phyloP scores from a whole-genome alignment of 2,329 filamentous ascomycete species.

The Dothistroma septosporum region DNA sequence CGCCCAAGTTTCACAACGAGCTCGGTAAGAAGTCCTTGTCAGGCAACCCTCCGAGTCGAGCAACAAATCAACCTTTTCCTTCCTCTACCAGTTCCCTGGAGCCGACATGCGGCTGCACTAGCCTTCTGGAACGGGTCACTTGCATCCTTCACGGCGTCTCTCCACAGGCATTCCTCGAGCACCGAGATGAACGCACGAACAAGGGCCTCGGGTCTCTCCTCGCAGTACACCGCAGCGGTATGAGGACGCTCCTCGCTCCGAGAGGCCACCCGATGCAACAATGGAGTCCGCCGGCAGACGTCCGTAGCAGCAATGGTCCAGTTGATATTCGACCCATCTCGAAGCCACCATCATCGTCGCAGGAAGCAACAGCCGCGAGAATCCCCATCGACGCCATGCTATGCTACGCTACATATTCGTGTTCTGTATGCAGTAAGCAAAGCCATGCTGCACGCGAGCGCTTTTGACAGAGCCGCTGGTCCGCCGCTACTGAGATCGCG shows the following conservation, averaged over 20 bases:
- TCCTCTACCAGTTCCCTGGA: conserved; percentile 6
- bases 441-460: not conserved
- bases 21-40: not conserved
- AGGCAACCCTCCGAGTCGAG: not conserved
- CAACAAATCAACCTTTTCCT: not conserved
- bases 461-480: not conserved
- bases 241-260: not conserved
- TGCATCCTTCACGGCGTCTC: conserved; percentile 5
- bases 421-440: not conserved
- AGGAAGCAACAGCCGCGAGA: not conserved
- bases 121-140: conserved; percentile 1
- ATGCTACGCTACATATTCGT: not conserved
- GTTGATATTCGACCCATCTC: too few relatives aligned
- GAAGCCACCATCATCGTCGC: not conserved
- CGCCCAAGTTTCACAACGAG: conserved; percentile 4
- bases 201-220: not conserved
- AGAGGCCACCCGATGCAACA: not conserved
- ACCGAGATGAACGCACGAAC: not conserved
- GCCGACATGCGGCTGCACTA: conserved; percentile 13
- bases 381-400: not conserved
- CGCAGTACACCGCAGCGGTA: not conserved
- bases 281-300: not conserved
- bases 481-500: not conserved
- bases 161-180: not conserved
- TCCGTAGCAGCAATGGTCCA: not conserved